A percentile compares a stretch with the other conserved stretches of the same genome.
Conservation (phyloP, 2,329 filamentous ascomycete species). For the Rhynchosporium secalis region DNA sequence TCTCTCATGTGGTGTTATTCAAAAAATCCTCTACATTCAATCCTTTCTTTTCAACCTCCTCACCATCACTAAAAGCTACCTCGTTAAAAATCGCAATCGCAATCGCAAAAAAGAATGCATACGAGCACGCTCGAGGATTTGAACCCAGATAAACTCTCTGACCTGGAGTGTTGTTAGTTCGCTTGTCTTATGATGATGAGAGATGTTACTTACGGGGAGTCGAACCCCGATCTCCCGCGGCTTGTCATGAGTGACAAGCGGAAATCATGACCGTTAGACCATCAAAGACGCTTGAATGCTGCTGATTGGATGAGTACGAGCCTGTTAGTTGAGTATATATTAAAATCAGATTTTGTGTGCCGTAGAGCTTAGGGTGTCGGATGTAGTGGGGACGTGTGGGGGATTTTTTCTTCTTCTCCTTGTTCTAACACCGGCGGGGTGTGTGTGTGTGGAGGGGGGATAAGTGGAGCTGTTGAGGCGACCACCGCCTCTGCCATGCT, state of each 20-base stretch:
- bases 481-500: too few species aligned
- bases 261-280: slow-evolving; percentile 44
- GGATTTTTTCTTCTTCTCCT: not conserved
- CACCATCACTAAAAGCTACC: too few species aligned
- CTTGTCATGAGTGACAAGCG: slow-evolving; percentile 39
- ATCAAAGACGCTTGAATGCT: slow-evolving; percentile 34
- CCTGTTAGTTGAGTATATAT: not conserved
- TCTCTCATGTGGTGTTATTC: too few species aligned
- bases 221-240: slow-evolving; percentile 30
- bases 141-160: slow-evolving; percentile 27
- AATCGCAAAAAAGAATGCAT: not conserved
- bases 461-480: not conserved
- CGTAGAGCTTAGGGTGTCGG: not conserved
- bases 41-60: too few species aligned
- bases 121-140: slow-evolving; percentile 10
- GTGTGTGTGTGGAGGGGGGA: too few species aligned
- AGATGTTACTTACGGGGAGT: slow-evolving; percentile 16
- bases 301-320: not conserved
- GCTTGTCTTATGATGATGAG: too few species aligned
- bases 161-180: not conserved
- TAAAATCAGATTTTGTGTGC: not conserved
- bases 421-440: not conserved
- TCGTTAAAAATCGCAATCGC: too few species aligned
- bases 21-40: too few species aligned
- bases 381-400: not conserved